Base-by-base conservation (phyloP, 2,329 filamentous ascomycete species). In the Pyrenophora tritici-repentis region DNA sequence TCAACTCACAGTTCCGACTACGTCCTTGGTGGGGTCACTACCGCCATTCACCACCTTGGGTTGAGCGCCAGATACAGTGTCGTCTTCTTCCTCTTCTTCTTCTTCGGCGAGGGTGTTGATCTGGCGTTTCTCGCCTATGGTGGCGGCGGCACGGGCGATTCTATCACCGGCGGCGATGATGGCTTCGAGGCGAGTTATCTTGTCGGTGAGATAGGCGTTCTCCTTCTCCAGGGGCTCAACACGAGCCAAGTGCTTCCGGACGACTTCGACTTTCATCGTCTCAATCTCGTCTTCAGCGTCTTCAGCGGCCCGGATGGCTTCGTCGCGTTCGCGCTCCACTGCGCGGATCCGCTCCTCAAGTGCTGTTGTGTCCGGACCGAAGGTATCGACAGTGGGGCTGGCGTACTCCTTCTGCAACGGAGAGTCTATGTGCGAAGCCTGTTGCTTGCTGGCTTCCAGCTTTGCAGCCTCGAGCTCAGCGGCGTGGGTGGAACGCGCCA, bases 111-210 rank as follows among this genome's bases (percentile, higher is more conserved):
- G 43, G 6, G 64, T 62, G 36, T 62, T 57, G 39, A 73, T 72
- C 14, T 63, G 56, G 40, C 70, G 67, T 46, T 67, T 68, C 55
- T 71, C 65, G 42, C 70, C 70, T 35, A 73, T 47, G 16, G 53
- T 66, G 2, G 71, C 71, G 3, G 71, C 71, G 6, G 69, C 71
- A 18, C 69, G 66, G 2, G 70, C 70, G 6, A 73, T 65, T 18
- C 71, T 60, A 52, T 73, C 70, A 16, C 71, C 70, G 4, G 71
- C 71, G 16, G 61, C 55, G 14, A 73, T 63, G 42, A 73, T 73
- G 32, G 58, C 60, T 52, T 73, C 62, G 1, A 73, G 61, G 12
- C 71, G 65, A 24, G 69, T 62, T 16, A 72, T 62, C 37, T 73
- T 72, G 29, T 70, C 66, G n/a, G 58, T 55, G 10, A 73, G 61